These are phyloP conservation scores for Rauvolfia tetraphylla DNA, from an alignment of 257 asterid genomes.

Conservation along the genomic window DNA sequence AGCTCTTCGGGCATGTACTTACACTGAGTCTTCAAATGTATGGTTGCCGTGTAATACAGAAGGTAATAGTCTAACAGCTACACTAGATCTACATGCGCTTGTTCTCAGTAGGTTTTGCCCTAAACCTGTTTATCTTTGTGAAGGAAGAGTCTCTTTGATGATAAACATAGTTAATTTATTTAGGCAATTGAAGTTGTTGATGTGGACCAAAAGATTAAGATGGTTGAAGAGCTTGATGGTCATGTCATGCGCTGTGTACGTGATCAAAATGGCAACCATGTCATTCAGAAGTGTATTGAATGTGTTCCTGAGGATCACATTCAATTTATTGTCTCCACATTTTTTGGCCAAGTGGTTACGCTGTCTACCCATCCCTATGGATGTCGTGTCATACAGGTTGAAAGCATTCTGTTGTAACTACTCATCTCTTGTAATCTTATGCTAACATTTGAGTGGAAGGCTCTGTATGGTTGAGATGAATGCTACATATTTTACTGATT, in stretches of 20 bases:
- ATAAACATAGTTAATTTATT: conserved; percentile 11
- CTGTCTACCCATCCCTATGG: conserved; percentile 97
- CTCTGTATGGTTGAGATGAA: background rate
- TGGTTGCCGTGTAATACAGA: conserved; percentile 96
- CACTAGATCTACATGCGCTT: background rate
- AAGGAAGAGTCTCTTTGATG: background rate
- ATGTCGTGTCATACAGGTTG: conserved; percentile 94
- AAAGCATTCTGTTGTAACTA: conserved; percentile 4
- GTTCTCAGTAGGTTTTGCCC: background rate
- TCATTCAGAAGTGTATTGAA: conserved; percentile 91
- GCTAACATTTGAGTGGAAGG: background rate
- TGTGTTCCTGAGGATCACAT: conserved; percentile 86
- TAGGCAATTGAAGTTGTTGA: conserved; percentile 96
- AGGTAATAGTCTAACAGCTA: conserved; percentile 42
- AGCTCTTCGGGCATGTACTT: conserved; percentile 85
- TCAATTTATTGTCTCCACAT: conserved; percentile 70
- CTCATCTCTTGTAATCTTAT: background rate
- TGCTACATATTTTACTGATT: conserved; percentile 5
- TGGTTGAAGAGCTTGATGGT: conserved; percentile 94
- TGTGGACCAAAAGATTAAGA: conserved; percentile 81
- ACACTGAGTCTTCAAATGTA: conserved; percentile 95
- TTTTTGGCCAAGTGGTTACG: conserved; percentile 84
- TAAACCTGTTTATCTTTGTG: background rate
- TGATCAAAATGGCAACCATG: conserved; percentile 96
- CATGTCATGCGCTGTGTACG: conserved; percentile 94